Evolutionary conservation across 164 flowering plant species (phyloP).

Genomic region (Umbellularia californica): DNA sequence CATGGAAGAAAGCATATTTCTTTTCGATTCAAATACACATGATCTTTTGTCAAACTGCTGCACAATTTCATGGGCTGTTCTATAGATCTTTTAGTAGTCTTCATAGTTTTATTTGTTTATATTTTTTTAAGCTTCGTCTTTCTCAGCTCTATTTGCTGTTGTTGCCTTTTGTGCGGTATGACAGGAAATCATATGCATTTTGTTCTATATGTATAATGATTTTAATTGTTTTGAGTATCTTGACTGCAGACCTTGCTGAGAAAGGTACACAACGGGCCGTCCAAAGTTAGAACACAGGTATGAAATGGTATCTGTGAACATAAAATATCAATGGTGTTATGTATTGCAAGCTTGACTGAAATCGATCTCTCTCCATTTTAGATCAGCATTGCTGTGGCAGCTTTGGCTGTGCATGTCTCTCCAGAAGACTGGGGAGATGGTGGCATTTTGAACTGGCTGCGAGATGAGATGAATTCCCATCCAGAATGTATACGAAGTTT

Average conservation of each 20-base stretch:
- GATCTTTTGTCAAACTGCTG: too few species aligned
- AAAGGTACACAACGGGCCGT: constrained; percentile 80
- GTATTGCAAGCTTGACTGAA: background rate
- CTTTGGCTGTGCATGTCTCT: constrained; percentile 96
- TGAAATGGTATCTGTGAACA: constrained; percentile 6
- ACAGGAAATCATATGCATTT: background rate
- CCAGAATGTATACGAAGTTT: constrained; percentile 83
- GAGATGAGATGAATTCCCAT: constrained; percentile 83
- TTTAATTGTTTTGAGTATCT: constrained; percentile 15
- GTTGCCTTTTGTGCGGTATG: background rate
- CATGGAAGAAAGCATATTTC: too few species aligned
- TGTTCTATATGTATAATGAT: background rate
- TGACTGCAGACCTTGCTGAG: constrained; percentile 72
- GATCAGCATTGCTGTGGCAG: constrained; percentile 99
- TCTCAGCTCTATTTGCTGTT: too few species aligned
- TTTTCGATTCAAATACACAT: too few species aligned
- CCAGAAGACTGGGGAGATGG: constrained; percentile 97
- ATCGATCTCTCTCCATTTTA: constrained; percentile 27
- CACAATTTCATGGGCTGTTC: too few species aligned
- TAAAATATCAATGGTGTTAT: background rate
- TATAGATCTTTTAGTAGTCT: too few species aligned
- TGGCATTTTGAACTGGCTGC: constrained; percentile 84
- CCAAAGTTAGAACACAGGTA: constrained; percentile 98
- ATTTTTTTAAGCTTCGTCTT: too few species aligned
- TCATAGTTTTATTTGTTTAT: too few species aligned